These are phyloP conservation scores for Botrytis fabae DNA, from an alignment of 2,329 filamentous ascomycete species.

Conservation along the genomic window DNA sequence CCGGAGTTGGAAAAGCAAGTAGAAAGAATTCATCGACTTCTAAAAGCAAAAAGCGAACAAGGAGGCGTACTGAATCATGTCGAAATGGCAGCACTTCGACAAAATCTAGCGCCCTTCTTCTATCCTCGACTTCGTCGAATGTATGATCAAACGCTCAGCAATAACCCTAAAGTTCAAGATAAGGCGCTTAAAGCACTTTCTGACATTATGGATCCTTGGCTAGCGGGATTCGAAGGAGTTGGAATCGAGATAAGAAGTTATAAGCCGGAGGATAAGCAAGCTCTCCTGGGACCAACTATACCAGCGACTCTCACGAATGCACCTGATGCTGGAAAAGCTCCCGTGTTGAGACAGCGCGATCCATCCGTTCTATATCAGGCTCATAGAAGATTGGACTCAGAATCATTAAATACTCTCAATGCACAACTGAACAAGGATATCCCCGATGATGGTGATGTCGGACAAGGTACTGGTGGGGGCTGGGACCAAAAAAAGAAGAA, in stretches of 20 bases:
- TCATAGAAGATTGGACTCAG: background rate
- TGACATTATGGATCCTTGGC: constrained; percentile 11
- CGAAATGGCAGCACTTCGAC: background rate
- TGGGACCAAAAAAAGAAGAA: background rate
- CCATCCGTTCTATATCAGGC: constrained; percentile 16
- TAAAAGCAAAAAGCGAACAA: background rate
- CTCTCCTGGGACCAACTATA: background rate
- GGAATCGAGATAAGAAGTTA: constrained; percentile 19
- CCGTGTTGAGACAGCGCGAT: constrained; percentile 13
- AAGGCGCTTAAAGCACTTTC: background rate
- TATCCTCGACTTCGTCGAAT: constrained; percentile 18
- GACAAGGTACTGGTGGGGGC: background rate
- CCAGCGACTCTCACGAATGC: background rate
- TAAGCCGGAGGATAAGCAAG: background rate
- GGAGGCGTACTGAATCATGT: background rate
- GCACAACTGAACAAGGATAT: constrained; percentile 8
- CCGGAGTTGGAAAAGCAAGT: background rate
- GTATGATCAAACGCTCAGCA: constrained; percentile 14
- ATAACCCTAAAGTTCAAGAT: background rate
- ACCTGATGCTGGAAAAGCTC: constrained; percentile 2
- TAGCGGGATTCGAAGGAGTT: constrained; percentile 14
- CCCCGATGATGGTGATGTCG: constrained; percentile 6
- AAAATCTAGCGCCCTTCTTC: constrained; percentile 7
- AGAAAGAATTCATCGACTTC: constrained; percentile 10
- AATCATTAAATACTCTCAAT: background rate